Evolutionary conservation across 257 asterid species (phyloP), one percentile per base, ranked within the genome.

Genomic region (Perilla frutescens): DNA sequence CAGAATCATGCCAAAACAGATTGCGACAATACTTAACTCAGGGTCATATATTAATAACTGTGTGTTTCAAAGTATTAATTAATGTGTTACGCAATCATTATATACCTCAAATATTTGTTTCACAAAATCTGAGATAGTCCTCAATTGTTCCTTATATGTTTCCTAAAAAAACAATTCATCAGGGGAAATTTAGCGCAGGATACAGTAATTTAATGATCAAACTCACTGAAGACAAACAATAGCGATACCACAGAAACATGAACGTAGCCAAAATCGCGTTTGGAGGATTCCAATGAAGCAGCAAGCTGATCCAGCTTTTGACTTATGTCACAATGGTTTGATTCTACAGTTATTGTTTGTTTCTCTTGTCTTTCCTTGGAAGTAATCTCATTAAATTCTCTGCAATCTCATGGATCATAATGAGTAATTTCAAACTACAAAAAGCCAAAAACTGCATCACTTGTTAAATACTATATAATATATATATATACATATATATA

Each of bases 91-190:
- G 73, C 26, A 53, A 64, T 68, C 59, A 44, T 3, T 20, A 11
- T 36, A 53, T 87, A 94, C 99, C 99, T 94, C 86, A 56, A 20
- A 20, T 20, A 90, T 78, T 70, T 87, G 90, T 73, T 79, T 86
- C 78, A 83, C 87, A 83, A 85, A 81, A 61, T 79, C 87, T 65
- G 92, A 85, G 59, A 89, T 81, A 83, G 45, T 78, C 84, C 70
- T 66, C 78, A 90, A 50, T 72, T 88, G 92, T 72, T 87, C 91
- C 86, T 87, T 86, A 85, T 81, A 80, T 82, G 64, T 90, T 14
- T 75, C 95, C 97, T 91, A 78, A 74, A 77, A 48, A 29, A 47
- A 29, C 49, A 76, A 20, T 31, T 57, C 72, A 75, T 44, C 13
- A 62, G 81, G 31, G 49, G 62, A 56, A 14, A 43, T 55, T 77